Conservation (phyloP, 2,329 filamentous ascomycete genomes). For the Seiridium unicorne region DNA sequence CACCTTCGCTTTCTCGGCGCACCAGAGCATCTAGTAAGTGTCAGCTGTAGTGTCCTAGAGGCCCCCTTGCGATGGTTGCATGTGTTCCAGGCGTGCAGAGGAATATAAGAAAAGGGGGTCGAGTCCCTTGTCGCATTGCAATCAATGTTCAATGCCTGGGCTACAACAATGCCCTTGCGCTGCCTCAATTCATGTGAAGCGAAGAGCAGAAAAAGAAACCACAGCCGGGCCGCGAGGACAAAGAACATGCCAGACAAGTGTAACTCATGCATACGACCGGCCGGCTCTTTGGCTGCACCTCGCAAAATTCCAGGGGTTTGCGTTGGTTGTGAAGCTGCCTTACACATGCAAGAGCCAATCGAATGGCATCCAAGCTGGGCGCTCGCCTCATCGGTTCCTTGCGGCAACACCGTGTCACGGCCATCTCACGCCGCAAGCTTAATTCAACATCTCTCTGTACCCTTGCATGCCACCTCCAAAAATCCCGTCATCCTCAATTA, state of each 20-base stretch:
- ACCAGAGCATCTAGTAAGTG: background rate
- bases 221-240: background rate
- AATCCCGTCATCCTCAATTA: background rate
- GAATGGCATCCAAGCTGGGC: constrained; percentile 13
- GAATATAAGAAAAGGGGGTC: too few relatives aligned
- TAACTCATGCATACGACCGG: background rate
- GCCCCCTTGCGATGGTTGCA: too few relatives aligned
- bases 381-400: constrained; percentile 21
- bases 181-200: background rate
- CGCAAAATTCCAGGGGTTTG: background rate
- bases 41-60: background rate
- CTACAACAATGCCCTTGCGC: background rate
- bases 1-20: background rate
- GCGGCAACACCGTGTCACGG: constrained; percentile 21
- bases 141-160: too few relatives aligned
- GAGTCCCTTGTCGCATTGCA: too few relatives aligned
- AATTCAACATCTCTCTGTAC: constrained; percentile 21
- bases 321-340: background rate
- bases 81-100: too few relatives aligned
- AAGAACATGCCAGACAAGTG: background rate
- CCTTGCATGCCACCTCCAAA: constrained; percentile 22
- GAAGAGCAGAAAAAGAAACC: background rate
- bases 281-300: background rate
- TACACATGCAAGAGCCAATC: background rate
- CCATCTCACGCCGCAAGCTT: constrained; percentile 22